Evolutionary conservation across 108 stramenopile genomes (phyloP).

Genomic region (Chaetoceros muelleri): DNA sequence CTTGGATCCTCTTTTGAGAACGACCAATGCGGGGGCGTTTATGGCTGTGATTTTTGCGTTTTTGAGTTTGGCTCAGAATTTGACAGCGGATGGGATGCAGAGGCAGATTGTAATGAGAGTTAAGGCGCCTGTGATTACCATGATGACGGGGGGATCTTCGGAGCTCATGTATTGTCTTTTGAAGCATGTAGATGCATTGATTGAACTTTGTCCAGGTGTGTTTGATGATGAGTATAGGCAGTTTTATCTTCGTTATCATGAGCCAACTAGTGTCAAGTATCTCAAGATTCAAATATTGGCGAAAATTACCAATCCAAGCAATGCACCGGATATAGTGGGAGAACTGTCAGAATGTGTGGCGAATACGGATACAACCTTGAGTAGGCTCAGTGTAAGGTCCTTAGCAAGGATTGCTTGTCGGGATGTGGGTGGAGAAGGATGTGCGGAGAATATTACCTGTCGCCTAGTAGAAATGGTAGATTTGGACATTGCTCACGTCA

Average conservation of each 20-base stretch:
- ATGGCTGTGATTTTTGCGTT: slow-evolving; percentile 94
- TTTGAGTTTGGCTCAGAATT: slow-evolving; percentile 79
- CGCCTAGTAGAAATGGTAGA: slow-evolving; percentile 87
- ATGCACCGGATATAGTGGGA: slow-evolving; percentile 87
- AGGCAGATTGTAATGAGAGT: slow-evolving; percentile 83
- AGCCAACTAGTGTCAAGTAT: slow-evolving; percentile 92
- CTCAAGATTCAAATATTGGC: slow-evolving; percentile 88
- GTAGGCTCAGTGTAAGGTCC: slow-evolving; percentile 80
- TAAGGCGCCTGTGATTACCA: slow-evolving; percentile 93
- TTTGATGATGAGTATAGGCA: slow-evolving; percentile 97
- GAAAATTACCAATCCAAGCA: slow-evolving; percentile 78
- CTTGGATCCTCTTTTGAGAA: slow-evolving; percentile 93
- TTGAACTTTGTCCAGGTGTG: slow-evolving; percentile 84
- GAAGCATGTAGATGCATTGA: slow-evolving; percentile 88
- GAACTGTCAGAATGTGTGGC: slow-evolving; percentile 92
- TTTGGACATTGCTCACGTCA: slow-evolving; percentile 67
- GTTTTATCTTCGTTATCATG: slow-evolving; percentile 90
- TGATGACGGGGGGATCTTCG: slow-evolving; percentile 73
- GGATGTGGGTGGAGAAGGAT: slow-evolving; percentile 68
- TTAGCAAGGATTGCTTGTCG: slow-evolving; percentile 84
- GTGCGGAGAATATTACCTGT: slow-evolving; percentile 74
- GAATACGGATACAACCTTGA: slow-evolving; percentile 66
- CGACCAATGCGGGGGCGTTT: slow-evolving; percentile 88
- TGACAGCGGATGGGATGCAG: slow-evolving; percentile 52
- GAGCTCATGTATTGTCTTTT: slow-evolving; percentile 86